These are phyloP conservation scores for Starmerella ratchasimensis DNA, from an alignment of 805 yeast species.

Conservation along the genomic window DNA sequence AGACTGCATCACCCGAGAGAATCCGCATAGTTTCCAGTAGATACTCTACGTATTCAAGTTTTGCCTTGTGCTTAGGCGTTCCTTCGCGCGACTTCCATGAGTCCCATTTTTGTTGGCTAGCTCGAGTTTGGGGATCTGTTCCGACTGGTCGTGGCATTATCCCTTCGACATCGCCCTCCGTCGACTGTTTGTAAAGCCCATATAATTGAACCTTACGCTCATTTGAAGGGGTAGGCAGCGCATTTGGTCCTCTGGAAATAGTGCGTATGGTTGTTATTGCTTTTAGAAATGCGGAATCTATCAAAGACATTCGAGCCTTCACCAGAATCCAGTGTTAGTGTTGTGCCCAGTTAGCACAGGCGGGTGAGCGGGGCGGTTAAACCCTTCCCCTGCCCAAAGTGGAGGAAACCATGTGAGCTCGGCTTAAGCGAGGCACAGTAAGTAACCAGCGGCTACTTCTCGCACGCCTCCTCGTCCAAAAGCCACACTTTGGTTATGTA, in stretches of 20 bases:
- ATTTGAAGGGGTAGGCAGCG: slow-evolving; percentile 17
- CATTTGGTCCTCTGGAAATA: slow-evolving; percentile 33
- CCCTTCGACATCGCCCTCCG: slow-evolving; percentile 69
- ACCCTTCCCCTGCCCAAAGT: too few relatives aligned
- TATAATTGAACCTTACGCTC: slow-evolving; percentile 32
- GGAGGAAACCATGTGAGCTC: too few relatives aligned
- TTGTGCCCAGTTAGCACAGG: too few relatives aligned
- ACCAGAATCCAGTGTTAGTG: not conserved
- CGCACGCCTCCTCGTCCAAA: too few relatives aligned
- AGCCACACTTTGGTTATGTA: too few relatives aligned
- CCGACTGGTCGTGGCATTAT: slow-evolving; percentile 57
- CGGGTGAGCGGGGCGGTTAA: too few relatives aligned
- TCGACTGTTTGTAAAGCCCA: slow-evolving; percentile 79
- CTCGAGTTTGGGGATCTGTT: slow-evolving; percentile 44
- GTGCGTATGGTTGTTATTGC: slow-evolving; percentile 70
- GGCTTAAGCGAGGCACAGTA: too few relatives aligned
- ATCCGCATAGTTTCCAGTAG: slow-evolving; percentile 53
- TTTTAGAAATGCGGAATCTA: slow-evolving; percentile 66
- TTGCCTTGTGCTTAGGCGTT: slow-evolving; percentile 53
- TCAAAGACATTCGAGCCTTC: slow-evolving; percentile 12
- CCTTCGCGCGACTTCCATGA: slow-evolving; percentile 76
- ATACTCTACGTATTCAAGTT: slow-evolving; percentile 50
- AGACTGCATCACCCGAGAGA: too few relatives aligned
- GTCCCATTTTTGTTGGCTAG: slow-evolving; percentile 61
- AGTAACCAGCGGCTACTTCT: too few relatives aligned